A percentile compares a stretch with the other conserved stretches of the same genome.
phyloP scores from a whole-genome alignment of 208 protist genomes.

The Dictyostelium gargantuum region DNA sequence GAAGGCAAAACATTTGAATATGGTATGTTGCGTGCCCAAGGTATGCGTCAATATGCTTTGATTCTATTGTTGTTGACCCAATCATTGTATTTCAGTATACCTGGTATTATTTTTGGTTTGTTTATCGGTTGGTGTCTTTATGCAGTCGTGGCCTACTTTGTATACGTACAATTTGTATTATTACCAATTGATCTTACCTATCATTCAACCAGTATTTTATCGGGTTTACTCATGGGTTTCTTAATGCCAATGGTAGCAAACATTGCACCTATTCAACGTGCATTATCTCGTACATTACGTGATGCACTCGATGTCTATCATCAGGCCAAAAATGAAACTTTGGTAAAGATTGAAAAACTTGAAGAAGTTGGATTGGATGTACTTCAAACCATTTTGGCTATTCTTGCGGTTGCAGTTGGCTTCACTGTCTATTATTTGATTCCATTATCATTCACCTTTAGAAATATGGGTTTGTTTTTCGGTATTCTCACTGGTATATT shows the following conservation, averaged over 20 bases:
- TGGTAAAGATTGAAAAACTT: constrained; percentile 90
- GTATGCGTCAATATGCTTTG: constrained; percentile 88
- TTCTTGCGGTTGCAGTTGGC: constrained; percentile 88
- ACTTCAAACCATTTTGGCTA: constrained; percentile 77
- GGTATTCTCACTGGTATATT: constrained; percentile 90
- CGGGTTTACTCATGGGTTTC: constrained; percentile 70
- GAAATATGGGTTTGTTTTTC: constrained; percentile 92
- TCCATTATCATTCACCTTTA: constrained; percentile 92
- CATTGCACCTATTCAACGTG: constrained; percentile 87
- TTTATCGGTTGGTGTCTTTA: constrained; percentile 85
- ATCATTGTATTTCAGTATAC: constrained; percentile 91
- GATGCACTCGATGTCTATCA: constrained; percentile 95
- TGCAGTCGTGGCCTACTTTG: constrained; percentile 69
- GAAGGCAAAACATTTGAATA: constrained; percentile 97
- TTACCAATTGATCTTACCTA: constrained; percentile 30
- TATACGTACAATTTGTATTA: constrained; percentile 38
- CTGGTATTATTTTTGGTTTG: constrained; percentile 89
- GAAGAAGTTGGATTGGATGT: constrained; percentile 87
- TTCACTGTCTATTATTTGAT: constrained; percentile 96
- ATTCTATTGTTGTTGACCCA: constrained; percentile 87
- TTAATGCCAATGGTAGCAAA: constrained; percentile 89
- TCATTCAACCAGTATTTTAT: constrained; percentile 16
- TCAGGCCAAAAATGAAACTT: constrained; percentile 89
- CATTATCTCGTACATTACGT: constrained; percentile 89
- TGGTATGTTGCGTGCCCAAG: constrained; percentile 95